These are phyloP conservation scores for Colletotrichum orchidophilum DNA, from an alignment of 2,329 filamentous ascomycete genomes.

Conservation along the genomic window DNA sequence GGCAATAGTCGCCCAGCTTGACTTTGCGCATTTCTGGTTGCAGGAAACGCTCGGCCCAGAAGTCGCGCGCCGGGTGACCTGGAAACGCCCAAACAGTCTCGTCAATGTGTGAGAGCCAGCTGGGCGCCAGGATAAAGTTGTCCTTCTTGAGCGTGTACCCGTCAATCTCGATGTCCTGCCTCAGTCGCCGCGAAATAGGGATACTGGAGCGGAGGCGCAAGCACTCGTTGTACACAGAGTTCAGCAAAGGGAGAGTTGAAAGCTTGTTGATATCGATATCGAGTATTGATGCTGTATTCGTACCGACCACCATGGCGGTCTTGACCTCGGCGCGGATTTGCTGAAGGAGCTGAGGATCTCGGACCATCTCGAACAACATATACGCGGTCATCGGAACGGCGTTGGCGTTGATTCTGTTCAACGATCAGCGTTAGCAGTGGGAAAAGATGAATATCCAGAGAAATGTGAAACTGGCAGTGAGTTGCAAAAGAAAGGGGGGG, in stretches of 20 bases:
- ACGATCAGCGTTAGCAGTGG: background rate
- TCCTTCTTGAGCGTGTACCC: slow-evolving; percentile 36
- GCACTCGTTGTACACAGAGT: slow-evolving; percentile 37
- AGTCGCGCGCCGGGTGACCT: slow-evolving; percentile 34
- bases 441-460: too few relatives aligned
- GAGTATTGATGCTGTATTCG: background rate
- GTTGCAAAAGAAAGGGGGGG: background rate
- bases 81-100: slow-evolving; percentile 34
- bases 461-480: too few relatives aligned
- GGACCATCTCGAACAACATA: slow-evolving; percentile 37
- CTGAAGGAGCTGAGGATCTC: slow-evolving; percentile 34
- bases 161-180: slow-evolving; percentile 37
- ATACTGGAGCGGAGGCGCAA: slow-evolving; percentile 37
- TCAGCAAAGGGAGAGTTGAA: slow-evolving; percentile 35
- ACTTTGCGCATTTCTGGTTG: slow-evolving; percentile 26
- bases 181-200: slow-evolving; percentile 37
- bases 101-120: slow-evolving; percentile 37
- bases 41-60: slow-evolving; percentile 38
- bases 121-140: slow-evolving; percentile 37
- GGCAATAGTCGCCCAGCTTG: slow-evolving; percentile 37
- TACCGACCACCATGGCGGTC: background rate
- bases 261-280: slow-evolving; percentile 32
- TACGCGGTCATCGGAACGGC: slow-evolving; percentile 39
- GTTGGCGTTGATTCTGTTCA: slow-evolving; percentile 37
- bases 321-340: slow-evolving; percentile 31